A percentile compares a stretch with the other conserved stretches of the same genome.
These are phyloP conservation scores for Scenedesmus sp. DNA, from an alignment of 163 green algal genomes.

Conservation along the genomic window DNA sequence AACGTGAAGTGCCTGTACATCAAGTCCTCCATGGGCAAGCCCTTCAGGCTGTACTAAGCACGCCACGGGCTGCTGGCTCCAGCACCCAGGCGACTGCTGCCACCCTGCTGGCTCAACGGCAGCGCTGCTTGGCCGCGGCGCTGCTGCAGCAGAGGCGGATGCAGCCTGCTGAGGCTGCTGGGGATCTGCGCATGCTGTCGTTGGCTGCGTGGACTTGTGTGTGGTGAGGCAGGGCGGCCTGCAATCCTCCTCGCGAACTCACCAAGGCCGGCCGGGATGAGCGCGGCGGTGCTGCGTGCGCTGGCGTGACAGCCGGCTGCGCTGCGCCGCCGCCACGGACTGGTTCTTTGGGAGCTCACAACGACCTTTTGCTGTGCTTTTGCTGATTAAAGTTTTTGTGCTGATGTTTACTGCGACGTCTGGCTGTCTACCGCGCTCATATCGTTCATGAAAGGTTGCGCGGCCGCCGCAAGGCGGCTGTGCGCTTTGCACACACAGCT, in stretches of 20 bases:
- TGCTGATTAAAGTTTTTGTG: neutral
- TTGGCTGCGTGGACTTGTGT: neutral
- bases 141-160: neutral
- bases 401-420: neutral
- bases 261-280: slow-evolving; percentile 3
- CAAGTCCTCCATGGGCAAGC: slow-evolving; percentile 98
- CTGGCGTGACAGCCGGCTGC: neutral
- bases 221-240: neutral
- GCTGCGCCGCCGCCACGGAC: neutral
- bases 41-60: slow-evolving; percentile 95
- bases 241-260: slow-evolving; percentile 3
- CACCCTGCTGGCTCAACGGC: neutral
- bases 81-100: neutral
- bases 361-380: neutral
- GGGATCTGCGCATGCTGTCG: neutral
- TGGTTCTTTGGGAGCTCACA: neutral
- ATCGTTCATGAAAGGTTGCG: neutral
- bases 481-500: neutral
- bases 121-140: neutral
- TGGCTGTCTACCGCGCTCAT: neutral
- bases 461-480: neutral
- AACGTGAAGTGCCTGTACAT: slow-evolving; percentile 99
- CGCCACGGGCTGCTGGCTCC: neutral
- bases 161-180: too few relatives aligned
- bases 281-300: neutral